Conservation (phyloP, 768 basidiomycete genomes). For the Phylloporus sp. region DNA sequence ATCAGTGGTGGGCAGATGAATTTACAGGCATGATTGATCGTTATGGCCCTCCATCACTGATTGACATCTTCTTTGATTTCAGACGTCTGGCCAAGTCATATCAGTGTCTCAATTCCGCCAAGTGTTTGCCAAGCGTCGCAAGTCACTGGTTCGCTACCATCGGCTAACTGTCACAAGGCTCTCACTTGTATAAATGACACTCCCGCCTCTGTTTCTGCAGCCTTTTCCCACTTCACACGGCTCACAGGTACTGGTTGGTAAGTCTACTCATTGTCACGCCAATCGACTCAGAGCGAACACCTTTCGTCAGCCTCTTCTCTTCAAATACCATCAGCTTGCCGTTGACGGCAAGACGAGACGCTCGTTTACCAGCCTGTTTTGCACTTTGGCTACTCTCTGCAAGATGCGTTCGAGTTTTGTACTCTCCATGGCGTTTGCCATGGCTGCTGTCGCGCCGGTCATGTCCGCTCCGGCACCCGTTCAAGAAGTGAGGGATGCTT, state of each 20-base stretch:
- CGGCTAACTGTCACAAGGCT: no score
- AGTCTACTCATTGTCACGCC: neutral
- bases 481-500: neutral
- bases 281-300: neutral
- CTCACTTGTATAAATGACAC: conserved; percentile 25
- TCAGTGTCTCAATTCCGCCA: no score
- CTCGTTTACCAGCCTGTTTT: conserved; percentile 2
- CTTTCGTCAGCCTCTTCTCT: conserved; percentile 10
- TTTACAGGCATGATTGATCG: no score
- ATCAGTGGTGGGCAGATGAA: no score
- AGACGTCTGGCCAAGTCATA: no score
- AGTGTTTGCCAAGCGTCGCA: no score
- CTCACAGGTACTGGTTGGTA: conserved; percentile 21
- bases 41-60: no score
- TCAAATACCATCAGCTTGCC: conserved; percentile 6
- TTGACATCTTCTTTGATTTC: no score
- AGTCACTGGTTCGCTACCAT: no score
- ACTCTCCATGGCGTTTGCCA: conserved; percentile 6
- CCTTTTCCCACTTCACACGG: neutral
- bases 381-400: conserved; percentile 1
- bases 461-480: conserved; percentile 4
- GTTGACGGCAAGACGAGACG: conserved; percentile 12
- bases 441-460: conserved; percentile 1
- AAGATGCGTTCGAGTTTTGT: conserved; percentile 8
- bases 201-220: neutral